phyloP scores from a whole-genome alignment of 2,329 filamentous ascomycete species.

The Fusarium sp. region DNA sequence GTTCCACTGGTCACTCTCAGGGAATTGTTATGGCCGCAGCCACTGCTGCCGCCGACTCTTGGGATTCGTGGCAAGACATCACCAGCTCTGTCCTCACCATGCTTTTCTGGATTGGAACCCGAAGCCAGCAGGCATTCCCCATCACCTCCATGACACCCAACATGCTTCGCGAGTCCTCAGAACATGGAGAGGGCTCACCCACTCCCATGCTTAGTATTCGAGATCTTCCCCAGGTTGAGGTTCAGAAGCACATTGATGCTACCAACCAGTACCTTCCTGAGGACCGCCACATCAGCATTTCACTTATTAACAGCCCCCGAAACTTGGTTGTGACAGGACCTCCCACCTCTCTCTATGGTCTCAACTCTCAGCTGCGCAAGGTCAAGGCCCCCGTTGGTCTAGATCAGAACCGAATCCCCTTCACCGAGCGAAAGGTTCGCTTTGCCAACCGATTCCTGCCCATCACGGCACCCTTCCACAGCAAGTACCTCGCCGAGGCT shows the following conservation, averaged over 20 bases:
- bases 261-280: conserved; percentile 96
- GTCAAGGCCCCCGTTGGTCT: conserved; percentile 98
- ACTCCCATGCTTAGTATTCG: conserved; percentile 99
- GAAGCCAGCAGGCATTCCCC: conserved; percentile 97
- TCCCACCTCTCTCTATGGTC: conserved; percentile 93
- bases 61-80: conserved; percentile 90
- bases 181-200: conserved; percentile 93
- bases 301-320: conserved; percentile 94
- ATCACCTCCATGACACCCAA: conserved; percentile 92
- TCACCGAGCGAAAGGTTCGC: conserved; percentile 94
- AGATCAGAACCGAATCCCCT: conserved; percentile 93
- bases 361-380: conserved; percentile 94
- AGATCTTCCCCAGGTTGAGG: conserved; percentile 86
- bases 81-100: conserved; percentile 86
- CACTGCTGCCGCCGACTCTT: conserved; percentile 89
- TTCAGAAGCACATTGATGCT: conserved; percentile 96
- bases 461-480: conserved; percentile 98
- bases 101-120: conserved; percentile 98
- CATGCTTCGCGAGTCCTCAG: conserved; percentile 91
- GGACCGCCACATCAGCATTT: conserved; percentile 94
- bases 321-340: conserved; percentile 98
- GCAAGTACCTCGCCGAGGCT: conserved; percentile 88
- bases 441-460: conserved; percentile 98
- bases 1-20: conserved; percentile 96
- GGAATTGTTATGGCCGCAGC: conserved; percentile 94